Evolutionary conservation across 2,329 filamentous ascomycete genomes (phyloP).

Genomic region (Thelonectria blattea): DNA sequence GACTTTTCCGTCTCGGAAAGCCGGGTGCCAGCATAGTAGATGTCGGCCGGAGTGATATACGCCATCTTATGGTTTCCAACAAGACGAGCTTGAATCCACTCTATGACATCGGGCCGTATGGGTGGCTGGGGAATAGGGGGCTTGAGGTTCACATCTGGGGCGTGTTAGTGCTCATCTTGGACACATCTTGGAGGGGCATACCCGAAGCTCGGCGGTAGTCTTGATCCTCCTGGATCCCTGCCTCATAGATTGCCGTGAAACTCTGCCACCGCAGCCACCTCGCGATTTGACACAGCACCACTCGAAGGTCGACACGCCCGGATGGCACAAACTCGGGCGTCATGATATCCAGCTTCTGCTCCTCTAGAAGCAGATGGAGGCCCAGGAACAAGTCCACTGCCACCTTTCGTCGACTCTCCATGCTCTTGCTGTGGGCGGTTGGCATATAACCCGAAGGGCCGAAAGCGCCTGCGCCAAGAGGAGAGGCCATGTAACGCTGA

Average conservation of each 20-base stretch:
- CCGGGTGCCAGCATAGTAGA: slow-evolving; percentile 50
- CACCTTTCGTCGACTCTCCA: slow-evolving; percentile 63
- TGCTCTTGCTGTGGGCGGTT: slow-evolving; percentile 59
- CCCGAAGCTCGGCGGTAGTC: slow-evolving; percentile 48
- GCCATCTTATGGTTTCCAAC: slow-evolving; percentile 43
- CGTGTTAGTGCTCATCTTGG: slow-evolving; percentile 14
- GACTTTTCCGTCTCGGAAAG: slow-evolving; percentile 44
- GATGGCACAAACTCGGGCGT: slow-evolving; percentile 52
- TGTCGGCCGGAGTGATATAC: slow-evolving; percentile 52
- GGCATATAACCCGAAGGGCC: slow-evolving; percentile 68
- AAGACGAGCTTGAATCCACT: slow-evolving; percentile 60
- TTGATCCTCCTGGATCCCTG: slow-evolving; percentile 59
- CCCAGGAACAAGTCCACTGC: slow-evolving; percentile 74
- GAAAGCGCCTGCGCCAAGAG: slow-evolving; percentile 61
- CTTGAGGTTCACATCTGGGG: slow-evolving; percentile 41
- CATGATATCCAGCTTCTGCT: slow-evolving; percentile 78
- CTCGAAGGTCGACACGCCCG: slow-evolving; percentile 63
- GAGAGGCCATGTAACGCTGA: slow-evolving; percentile 68
- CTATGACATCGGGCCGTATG: slow-evolving; percentile 51
- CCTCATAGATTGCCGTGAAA: slow-evolving; percentile 56
- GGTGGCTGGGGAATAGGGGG: slow-evolving; percentile 44
- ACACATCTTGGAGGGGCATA: slow-evolving; percentile 31
- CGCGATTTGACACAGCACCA: slow-evolving; percentile 79
- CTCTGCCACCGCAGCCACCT: slow-evolving; percentile 77
- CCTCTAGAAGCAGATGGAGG: slow-evolving; percentile 87